Evolutionary conservation across 495 filamentous ascomycete species (phyloP), one percentile per base, ranked within the genome.

Genomic region (Talaromyces borbonicus): DNA sequence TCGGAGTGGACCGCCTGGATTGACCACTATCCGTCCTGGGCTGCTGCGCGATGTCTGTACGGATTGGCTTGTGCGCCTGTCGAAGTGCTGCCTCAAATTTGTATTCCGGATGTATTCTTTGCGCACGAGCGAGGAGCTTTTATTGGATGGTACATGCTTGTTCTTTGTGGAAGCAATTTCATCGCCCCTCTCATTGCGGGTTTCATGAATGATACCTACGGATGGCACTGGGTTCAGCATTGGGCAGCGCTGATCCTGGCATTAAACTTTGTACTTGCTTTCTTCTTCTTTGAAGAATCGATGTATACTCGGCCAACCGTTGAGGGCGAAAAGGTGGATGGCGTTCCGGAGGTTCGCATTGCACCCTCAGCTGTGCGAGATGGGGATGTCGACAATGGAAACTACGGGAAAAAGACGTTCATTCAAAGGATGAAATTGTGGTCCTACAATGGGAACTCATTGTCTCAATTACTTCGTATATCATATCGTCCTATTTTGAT

Each of bases 281-380:
- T 77, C 59, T 68, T 77, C 54, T 71, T 73, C 46, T 68, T 74
- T 61, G 75, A 78, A 59, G 75, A 79, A 52, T 76, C 74, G 12
- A 46, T 46, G 43, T 46, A 46, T 35, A 36, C 30, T 7, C 43
- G 43, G 5, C 5, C 27, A 35, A 46, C 12, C 20, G 19, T 46
- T 12, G 43, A 46, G n/a, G 43, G 8, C 15, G 43, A 46, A 14
- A 46, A 46, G n/a, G 30, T 24, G 8, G 29, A 36, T 23, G 30
- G 36, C 4, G 8, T 36, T 19, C 30, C 19, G 2, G 43, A 36
- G 4, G 20, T 14, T 12, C 5, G 26, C 24, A 14, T 22, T 20
- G 4, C 11, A 15, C 9, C 9, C 5, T 2, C n/a, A 22, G 11
- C 29, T 46, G 20, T 22, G 14, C 25, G 12, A 29, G 15, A 4